phyloP scores from a whole-genome alignment of 176 grass and related monocot genomes.

The Eleusine indica region DNA sequence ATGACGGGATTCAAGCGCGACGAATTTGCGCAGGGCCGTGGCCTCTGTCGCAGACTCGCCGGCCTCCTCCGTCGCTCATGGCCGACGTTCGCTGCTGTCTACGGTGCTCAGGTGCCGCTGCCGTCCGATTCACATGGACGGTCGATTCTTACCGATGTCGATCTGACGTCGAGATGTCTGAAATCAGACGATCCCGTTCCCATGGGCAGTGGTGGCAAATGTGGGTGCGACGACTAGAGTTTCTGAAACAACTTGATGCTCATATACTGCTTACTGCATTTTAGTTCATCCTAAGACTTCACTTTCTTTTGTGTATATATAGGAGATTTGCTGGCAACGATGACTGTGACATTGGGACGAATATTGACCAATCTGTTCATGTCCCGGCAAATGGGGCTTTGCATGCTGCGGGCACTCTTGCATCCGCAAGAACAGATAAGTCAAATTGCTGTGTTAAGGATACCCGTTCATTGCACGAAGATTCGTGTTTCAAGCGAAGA shows the following conservation, averaged over 20 bases:
- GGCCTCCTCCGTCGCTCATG: too few relatives aligned
- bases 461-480: constrained; percentile 22
- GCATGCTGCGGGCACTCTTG: constrained; percentile 28
- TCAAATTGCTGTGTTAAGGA: constrained; percentile 43
- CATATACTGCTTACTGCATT: constrained; percentile 15
- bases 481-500: neutral
- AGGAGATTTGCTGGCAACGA: neutral
- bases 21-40: too few relatives aligned
- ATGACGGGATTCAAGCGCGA: too few relatives aligned
- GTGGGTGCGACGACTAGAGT: too few relatives aligned
- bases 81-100: too few relatives aligned
- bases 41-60: too few relatives aligned
- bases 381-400: constrained; percentile 35
- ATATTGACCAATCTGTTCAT: constrained; percentile 37
- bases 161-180: too few relatives aligned
- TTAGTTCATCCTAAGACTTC: constrained; percentile 14
- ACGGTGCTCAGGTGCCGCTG: too few relatives aligned
- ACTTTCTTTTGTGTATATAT: neutral
- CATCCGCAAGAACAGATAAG: constrained; percentile 29
- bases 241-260: constrained; percentile 28
- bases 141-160: too few relatives aligned
- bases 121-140: too few relatives aligned
- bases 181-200: too few relatives aligned
- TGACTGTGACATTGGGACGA: neutral
- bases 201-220: too few relatives aligned